These are phyloP conservation scores for Cupressus sempervirens DNA, from an alignment of 75 land plant species.

Conservation along the genomic window DNA sequence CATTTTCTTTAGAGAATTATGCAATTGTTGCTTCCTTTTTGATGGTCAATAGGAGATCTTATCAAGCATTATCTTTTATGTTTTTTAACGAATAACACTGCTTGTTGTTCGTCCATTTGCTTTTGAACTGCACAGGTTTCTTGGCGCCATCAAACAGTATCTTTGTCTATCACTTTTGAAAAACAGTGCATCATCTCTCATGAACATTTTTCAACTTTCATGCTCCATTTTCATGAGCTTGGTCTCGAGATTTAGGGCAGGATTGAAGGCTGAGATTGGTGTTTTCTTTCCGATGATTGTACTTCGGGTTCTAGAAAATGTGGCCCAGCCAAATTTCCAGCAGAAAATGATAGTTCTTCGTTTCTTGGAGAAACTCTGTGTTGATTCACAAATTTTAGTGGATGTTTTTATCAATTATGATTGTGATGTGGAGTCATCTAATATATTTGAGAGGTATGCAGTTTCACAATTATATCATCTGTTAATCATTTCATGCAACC, in stretches of 20 bases:
- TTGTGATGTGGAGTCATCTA: conserved; percentile 97
- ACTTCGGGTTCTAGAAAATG: conserved; percentile 95
- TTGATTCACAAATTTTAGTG: conserved; percentile 93
- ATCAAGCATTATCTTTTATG: neutral
- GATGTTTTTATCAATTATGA: conserved; percentile 98
- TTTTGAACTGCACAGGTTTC: conserved; percentile 57
- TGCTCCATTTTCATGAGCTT: conserved; percentile 99
- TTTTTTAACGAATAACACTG: neutral
- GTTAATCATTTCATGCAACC: neutral
- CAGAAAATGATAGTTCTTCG: conserved; percentile 98
- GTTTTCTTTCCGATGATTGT: conserved; percentile 99
- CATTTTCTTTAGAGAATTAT: neutral
- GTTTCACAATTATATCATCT: neutral
- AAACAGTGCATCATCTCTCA: conserved; percentile 86
- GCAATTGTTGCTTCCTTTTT: neutral
- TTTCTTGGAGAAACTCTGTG: conserved; percentile 93
- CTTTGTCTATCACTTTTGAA: conserved; percentile 94
- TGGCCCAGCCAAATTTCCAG: conserved; percentile 92
- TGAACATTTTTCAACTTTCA: conserved; percentile 97
- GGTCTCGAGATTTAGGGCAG: conserved; percentile 95
- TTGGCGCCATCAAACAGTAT: conserved; percentile 97
- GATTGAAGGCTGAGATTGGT: conserved; percentile 97
- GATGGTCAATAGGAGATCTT: neutral
- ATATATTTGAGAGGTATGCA: conserved; percentile 96
- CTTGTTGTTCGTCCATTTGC: neutral